phyloP scores from a whole-genome alignment of 805 yeast species.

The Candida boleticola region DNA sequence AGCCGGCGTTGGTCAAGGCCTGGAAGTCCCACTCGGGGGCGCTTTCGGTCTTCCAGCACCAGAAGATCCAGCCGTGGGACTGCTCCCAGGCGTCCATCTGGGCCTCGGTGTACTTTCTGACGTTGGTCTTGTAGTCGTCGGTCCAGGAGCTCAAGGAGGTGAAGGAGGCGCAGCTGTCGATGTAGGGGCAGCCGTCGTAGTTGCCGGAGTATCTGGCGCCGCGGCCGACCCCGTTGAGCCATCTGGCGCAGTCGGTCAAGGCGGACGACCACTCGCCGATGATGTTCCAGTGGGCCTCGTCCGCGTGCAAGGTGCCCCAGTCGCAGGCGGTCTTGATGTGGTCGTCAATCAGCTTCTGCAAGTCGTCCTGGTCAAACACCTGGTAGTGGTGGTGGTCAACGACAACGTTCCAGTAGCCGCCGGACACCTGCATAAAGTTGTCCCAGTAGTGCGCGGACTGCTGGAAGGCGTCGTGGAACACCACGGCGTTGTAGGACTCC shows the following conservation, averaged over 20 bases:
- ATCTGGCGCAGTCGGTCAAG: slow-evolving; percentile 82
- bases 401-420: slow-evolving; percentile 56
- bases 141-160: slow-evolving; percentile 49
- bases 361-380: slow-evolving; percentile 67
- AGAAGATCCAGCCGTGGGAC: slow-evolving; percentile 84
- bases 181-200: slow-evolving; percentile 36
- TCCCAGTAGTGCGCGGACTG: slow-evolving; percentile 62
- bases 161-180: slow-evolving; percentile 60
- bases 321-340: slow-evolving; percentile 47
- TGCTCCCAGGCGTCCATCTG: slow-evolving; percentile 80
- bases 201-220: slow-evolving; percentile 81
- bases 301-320: slow-evolving; percentile 27
- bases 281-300: slow-evolving; percentile 70
- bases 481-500: slow-evolving; percentile 46
- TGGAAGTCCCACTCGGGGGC: slow-evolving; percentile 85
- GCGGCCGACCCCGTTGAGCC: slow-evolving; percentile 84
- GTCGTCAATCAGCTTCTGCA: slow-evolving; percentile 55
- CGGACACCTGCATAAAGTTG: slow-evolving; percentile 39
- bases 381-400: slow-evolving; percentile 92
- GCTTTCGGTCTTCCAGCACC: slow-evolving; percentile 90
- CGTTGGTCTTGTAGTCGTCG: slow-evolving; percentile 49
- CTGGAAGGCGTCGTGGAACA: slow-evolving; percentile 80
- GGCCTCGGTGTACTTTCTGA: slow-evolving; percentile 79
- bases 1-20: slow-evolving; percentile 50
- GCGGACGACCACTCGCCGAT: slow-evolving; percentile 94